Base-by-base conservation (phyloP, 768 basidiomycete genomes). In the Pulveroboletus sp. region DNA sequence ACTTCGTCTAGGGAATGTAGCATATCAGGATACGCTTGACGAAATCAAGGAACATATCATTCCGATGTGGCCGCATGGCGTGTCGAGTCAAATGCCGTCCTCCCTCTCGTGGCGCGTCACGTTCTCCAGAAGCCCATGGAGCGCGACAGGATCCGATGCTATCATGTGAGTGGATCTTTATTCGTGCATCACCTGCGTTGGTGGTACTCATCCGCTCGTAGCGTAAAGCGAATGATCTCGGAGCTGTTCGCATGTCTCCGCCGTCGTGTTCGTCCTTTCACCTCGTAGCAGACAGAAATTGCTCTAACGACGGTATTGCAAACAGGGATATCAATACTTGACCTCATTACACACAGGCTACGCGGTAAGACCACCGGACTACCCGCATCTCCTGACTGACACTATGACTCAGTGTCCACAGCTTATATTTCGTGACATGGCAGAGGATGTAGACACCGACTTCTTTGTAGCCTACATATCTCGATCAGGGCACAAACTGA, bases 381-480 rank as follows among this genome's bases (percentile, higher is more conserved):
- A 37, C 47, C 11, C 27, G 27, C 40, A n/a, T 42, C 32, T 27
- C 43, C 35, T 53, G 14, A 51, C 60, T 57, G 39, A 56, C 41
- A 21, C 28, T 9, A 53, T 54, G 46, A 54, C 39, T 53, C 57
- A 82, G 80, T 70, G 76, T 35, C 82, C 85, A 40, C 81, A 82
- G 21, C 74, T 88, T n/a, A 71, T 89, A 42, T 90, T 89, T 62
- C 76, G 78, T 54, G 75, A 78, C 37, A 71, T 73, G 18, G 62
- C 68, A 27, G 71, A 74, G 8, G 81, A 86, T 57, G 55, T 51
- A 18, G 64, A 72, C 10, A 74, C 79, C 0, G 69, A 76, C 41
- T 85, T 87, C 64, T 89, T 90, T 60, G 64, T 83, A 15, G 81
- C 81, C 18, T 79, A 76, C 60, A 75, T 89, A 57, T 83, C 84